These are phyloP conservation scores for Tuber calosporum DNA, from an alignment of 495 filamentous ascomycete species.

Conservation along the genomic window DNA sequence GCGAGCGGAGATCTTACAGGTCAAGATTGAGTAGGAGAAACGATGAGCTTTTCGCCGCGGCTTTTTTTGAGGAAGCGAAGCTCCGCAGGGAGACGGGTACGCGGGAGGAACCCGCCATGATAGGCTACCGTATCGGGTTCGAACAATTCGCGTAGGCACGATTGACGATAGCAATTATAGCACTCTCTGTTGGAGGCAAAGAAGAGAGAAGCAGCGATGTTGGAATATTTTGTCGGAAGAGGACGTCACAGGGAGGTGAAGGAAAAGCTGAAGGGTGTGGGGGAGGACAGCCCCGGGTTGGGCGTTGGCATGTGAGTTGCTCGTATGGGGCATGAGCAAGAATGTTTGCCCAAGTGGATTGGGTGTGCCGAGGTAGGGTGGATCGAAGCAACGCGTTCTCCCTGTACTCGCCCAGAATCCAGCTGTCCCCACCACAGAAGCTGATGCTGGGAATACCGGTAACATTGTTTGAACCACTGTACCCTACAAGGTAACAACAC, in stretches of 20 bases:
- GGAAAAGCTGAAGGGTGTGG: background rate
- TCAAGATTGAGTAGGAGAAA: conserved; percentile 66
- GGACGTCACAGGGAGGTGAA: background rate
- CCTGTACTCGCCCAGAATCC: conserved; percentile 1
- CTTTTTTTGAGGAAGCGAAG: conserved; percentile 52
- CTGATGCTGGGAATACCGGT: background rate
- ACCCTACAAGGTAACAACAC: background rate
- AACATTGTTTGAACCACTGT: background rate
- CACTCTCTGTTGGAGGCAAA: background rate
- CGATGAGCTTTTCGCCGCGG: conserved; percentile 49
- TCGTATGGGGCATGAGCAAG: background rate
- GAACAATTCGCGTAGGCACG: conserved; percentile 1
- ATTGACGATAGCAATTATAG: background rate
- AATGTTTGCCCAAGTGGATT: background rate
- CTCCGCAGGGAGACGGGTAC: conserved; percentile 61
- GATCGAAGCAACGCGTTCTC: background rate
- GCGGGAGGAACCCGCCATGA: conserved; percentile 58
- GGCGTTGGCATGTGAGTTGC: background rate
- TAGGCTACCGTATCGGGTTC: conserved; percentile 24
- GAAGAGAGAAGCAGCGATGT: background rate
- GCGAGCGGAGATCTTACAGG: conserved; percentile 54
- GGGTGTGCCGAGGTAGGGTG: background rate
- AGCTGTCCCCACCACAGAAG: background rate
- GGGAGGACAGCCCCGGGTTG: background rate
- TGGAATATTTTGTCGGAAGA: background rate